Conservation (phyloP, 2,329 filamentous ascomycete genomes). For the Phaeosphaeriaceae sp. region DNA sequence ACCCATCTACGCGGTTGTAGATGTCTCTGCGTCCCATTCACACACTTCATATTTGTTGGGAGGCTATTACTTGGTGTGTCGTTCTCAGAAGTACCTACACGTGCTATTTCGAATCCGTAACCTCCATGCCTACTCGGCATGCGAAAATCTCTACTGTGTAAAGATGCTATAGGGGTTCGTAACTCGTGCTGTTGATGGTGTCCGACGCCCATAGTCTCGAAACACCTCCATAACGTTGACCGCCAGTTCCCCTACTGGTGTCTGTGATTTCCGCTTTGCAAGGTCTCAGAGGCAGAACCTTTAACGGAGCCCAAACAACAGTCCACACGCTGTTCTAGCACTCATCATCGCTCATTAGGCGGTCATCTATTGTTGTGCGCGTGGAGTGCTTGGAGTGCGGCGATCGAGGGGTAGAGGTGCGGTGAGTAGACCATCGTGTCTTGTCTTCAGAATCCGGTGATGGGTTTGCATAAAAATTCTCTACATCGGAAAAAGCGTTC, state of each 20-base stretch:
- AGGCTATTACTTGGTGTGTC: no score
- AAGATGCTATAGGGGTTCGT: no score
- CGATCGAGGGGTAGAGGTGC: constrained; percentile 29
- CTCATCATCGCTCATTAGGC: not conserved
- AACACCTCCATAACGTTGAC: no score
- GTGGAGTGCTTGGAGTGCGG: constrained; percentile 11
- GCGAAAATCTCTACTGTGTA: no score
- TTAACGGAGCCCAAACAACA: no score
- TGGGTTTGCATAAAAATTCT: not conserved
- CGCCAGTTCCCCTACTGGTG: no score
- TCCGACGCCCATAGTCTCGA: no score
- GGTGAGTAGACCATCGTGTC: constrained; percentile 11
- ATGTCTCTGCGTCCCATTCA: not conserved
- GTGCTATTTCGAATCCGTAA: not conserved
- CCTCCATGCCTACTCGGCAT: no score
- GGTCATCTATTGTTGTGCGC: not conserved
- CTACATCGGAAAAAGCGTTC: no score
- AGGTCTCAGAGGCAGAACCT: no score
- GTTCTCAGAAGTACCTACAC: not conserved
- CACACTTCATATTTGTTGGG: not conserved
- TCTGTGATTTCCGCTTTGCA: no score
- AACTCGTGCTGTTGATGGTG: no score
- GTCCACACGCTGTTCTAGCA: not conserved
- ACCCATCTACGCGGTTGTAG: not conserved
- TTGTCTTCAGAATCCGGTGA: not conserved